phyloP scores from a whole-genome alignment of 2,329 filamentous ascomycete genomes.

The Monascus ruber region DNA sequence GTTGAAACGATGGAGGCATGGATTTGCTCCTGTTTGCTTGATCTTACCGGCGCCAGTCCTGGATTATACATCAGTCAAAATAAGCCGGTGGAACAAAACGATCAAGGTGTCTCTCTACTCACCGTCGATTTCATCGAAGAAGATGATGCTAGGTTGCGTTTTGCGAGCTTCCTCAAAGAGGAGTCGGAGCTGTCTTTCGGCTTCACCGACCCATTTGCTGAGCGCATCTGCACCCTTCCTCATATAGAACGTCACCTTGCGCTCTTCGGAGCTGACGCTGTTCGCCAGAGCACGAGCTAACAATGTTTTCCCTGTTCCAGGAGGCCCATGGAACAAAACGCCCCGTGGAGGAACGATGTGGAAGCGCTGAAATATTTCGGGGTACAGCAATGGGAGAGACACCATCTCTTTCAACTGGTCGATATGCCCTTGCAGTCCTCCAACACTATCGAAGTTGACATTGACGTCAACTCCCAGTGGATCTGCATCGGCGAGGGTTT shows the following conservation, averaged over 20 bases:
- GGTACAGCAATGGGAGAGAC: constrained; percentile 82
- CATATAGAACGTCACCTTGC: constrained; percentile 99
- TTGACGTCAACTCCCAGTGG: constrained; percentile 85
- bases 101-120: constrained; percentile 7
- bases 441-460: constrained; percentile 89
- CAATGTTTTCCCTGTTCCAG: constrained; percentile 61
- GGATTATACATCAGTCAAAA: constrained; percentile 2
- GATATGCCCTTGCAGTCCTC: constrained; percentile 84
- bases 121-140: constrained; percentile 98
- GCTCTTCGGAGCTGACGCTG: constrained; percentile 74
- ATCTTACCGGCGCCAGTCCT: constrained; percentile 77
- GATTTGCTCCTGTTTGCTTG: constrained; percentile 97
- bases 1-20: constrained; percentile 96
- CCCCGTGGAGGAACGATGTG: constrained; percentile 89
- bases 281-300: constrained; percentile 86
- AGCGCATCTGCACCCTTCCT: constrained; percentile 94
- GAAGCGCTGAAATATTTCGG: constrained; percentile 83
- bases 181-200: constrained; percentile 83
- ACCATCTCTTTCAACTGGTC: constrained; percentile 99
- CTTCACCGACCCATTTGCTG: constrained; percentile 98
- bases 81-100: not conserved
- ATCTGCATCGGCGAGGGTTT: constrained; percentile 84
- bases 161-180: constrained; percentile 93
- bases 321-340: constrained; percentile 70
- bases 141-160: constrained; percentile 97